phyloP scores from a whole-genome alignment of 108 stramenopile genomes.

The Cyclotella sp. region DNA sequence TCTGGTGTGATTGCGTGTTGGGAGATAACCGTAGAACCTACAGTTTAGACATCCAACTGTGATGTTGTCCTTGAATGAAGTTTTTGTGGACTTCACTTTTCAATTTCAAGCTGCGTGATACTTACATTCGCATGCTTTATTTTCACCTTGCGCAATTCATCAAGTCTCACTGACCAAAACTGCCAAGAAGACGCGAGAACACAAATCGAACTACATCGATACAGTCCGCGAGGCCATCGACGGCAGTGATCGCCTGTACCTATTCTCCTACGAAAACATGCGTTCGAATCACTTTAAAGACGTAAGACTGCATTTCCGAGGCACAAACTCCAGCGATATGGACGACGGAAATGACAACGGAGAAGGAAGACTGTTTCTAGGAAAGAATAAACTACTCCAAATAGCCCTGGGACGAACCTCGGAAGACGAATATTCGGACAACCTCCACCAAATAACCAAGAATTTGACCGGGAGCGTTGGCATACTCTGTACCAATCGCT shows the following conservation, averaged over 20 bases:
- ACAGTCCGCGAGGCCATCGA: slow-evolving; percentile 91
- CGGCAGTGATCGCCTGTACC: slow-evolving; percentile 79
- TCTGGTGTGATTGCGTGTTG: slow-evolving; percentile 44
- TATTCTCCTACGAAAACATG: slow-evolving; percentile 97
- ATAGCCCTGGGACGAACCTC: slow-evolving; percentile 88
- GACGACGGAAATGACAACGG: slow-evolving; percentile 2
- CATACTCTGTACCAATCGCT: slow-evolving; percentile 83
- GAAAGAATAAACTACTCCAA: slow-evolving; percentile 96
- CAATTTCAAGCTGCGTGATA: background rate
- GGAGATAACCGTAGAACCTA: slow-evolving; percentile 47
- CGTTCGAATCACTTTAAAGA: slow-evolving; percentile 94
- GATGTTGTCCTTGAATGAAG: background rate
- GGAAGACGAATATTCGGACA: slow-evolving; percentile 96
- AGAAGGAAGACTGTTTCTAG: slow-evolving; percentile 87
- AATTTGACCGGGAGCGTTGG: slow-evolving; percentile 87
- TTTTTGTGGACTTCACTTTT: background rate
- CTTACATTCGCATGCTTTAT: background rate
- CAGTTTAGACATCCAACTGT: background rate
- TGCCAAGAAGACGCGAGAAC: slow-evolving; percentile 90
- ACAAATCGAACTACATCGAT: slow-evolving; percentile 87
- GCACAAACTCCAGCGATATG: slow-evolving; percentile 19
- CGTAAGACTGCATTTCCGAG: slow-evolving; percentile 87
- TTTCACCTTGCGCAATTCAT: background rate
- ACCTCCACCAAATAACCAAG: slow-evolving; percentile 87
- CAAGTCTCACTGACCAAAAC: slow-evolving; percentile 93